A percentile compares a stretch with the other conserved stretches of the same genome.
phyloP scores from a whole-genome alignment of 805 yeast species.

The Lachancea mirantina region DNA sequence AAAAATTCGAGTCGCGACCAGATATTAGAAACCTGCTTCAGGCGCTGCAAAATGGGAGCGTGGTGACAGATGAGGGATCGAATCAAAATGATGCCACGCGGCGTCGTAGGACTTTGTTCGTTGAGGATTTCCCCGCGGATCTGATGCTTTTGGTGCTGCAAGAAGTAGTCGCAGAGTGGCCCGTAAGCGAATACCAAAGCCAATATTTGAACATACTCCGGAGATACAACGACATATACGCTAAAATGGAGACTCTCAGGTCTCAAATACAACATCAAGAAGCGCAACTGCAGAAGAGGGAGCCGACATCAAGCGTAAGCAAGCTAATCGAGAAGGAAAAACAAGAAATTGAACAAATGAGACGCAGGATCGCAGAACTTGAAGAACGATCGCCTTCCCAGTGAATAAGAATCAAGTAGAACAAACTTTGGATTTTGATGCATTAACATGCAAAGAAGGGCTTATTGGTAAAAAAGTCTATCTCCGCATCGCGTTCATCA shows the following conservation, averaged over 20 bases:
- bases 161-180: constrained; percentile 32
- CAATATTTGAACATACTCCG: constrained; percentile 39
- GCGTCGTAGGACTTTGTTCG: constrained; percentile 32
- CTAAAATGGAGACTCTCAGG: constrained; percentile 29
- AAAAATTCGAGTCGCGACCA: constrained; percentile 28
- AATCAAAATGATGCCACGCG: constrained; percentile 8
- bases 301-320: constrained; percentile 28
- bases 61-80: constrained; percentile 28
- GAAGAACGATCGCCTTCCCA: not conserved
- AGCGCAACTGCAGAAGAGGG: constrained; percentile 21
- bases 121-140: constrained; percentile 31
- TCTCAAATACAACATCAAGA: constrained; percentile 11
- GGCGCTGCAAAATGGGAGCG: constrained; percentile 36
- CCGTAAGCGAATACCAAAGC: constrained; percentile 35
- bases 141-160: constrained; percentile 21
- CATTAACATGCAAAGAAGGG: too few relatives aligned
- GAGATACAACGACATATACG: constrained; percentile 37
- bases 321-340: constrained; percentile 41
- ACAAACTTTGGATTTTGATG: too few relatives aligned
- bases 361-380: constrained; percentile 27
- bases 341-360: constrained; percentile 38
- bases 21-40: constrained; percentile 34
- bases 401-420: too few relatives aligned
- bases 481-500: too few relatives aligned
- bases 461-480: too few relatives aligned